Percentiles rank a stretch among this genome's conserved stretches.
phyloP scores from a whole-genome alignment of 371 early-diverging fungal genomes.

The Homolaphlyctis polyrhiza region DNA sequence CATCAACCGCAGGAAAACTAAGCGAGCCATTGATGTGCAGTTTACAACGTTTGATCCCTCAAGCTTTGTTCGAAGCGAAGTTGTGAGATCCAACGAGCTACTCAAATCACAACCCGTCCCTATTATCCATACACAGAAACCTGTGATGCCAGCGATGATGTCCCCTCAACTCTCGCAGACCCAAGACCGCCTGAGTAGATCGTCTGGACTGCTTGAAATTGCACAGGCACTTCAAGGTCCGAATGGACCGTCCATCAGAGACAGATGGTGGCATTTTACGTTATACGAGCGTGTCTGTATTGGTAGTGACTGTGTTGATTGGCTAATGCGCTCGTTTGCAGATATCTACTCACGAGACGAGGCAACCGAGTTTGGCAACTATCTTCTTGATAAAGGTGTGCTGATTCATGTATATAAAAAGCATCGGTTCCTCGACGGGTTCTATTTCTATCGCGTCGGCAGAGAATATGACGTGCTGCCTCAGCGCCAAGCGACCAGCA shows the following conservation, averaged over 20 bases:
- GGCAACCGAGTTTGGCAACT: slow-evolving; percentile 79
- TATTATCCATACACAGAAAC: neutral
- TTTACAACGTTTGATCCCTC: slow-evolving; percentile 24
- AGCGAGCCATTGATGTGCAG: slow-evolving; percentile 19
- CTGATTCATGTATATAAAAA: slow-evolving; percentile 69
- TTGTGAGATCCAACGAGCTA: neutral
- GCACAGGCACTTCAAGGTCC: slow-evolving; percentile 72
- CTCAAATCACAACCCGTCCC: neutral
- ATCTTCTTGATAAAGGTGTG: slow-evolving; percentile 67
- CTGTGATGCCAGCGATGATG: neutral
- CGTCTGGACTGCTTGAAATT: slow-evolving; percentile 33
- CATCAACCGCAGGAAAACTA: slow-evolving; percentile 3
- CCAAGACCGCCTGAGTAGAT: slow-evolving; percentile 8
- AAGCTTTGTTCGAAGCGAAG: slow-evolving; percentile 22
- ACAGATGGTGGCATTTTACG: slow-evolving; percentile 87
- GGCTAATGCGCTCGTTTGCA: slow-evolving; percentile 74
- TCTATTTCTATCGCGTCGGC: slow-evolving; percentile 79
- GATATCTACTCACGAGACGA: slow-evolving; percentile 77
- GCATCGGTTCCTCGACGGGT: slow-evolving; percentile 84
- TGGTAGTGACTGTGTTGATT: slow-evolving; percentile 87
- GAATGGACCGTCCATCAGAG: slow-evolving; percentile 66
- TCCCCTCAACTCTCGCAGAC: neutral
- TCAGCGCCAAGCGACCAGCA: neutral
- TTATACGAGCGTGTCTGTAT: slow-evolving; percentile 72
- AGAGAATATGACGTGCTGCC: neutral